Conservation (phyloP, 805 yeast species). For the Millerozyma miso region DNA sequence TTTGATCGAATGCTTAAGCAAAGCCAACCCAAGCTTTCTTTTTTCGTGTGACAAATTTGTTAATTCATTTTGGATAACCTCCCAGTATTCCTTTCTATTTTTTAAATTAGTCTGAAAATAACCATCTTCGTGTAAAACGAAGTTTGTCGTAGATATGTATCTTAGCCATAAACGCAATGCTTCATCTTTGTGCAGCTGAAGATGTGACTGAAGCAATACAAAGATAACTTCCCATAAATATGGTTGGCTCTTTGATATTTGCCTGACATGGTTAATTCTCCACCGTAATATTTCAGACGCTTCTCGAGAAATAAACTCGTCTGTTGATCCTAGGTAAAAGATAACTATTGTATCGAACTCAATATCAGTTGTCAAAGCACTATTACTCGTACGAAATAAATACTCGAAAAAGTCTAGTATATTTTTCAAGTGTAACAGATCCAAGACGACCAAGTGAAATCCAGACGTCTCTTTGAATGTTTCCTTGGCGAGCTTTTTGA, state of each 20-base stretch:
- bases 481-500: not conserved
- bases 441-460: not conserved
- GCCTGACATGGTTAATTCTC: slow-evolving; percentile 40
- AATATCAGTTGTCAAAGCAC: not conserved
- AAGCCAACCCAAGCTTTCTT: slow-evolving; percentile 63
- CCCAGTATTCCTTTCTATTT: slow-evolving; percentile 47
- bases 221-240: slow-evolving; percentile 47
- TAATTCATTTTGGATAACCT: slow-evolving; percentile 50
- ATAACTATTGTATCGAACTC: slow-evolving; percentile 20
- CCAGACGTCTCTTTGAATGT: not conserved
- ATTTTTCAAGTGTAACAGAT: not conserved
- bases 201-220: slow-evolving; percentile 24
- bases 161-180: slow-evolving; percentile 57
- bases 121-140: slow-evolving; percentile 5
- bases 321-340: slow-evolving; percentile 33
- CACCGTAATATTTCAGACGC: slow-evolving; percentile 48
- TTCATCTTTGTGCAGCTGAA: slow-evolving; percentile 27
- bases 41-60: slow-evolving; percentile 57
- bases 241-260: slow-evolving; percentile 9
- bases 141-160: slow-evolving; percentile 30
- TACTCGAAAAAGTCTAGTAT: not conserved
- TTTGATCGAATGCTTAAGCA: slow-evolving; percentile 58
- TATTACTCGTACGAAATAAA: not conserved
- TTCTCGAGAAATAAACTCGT: slow-evolving; percentile 29
- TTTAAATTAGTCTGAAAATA: slow-evolving; percentile 25